Evolutionary conservation across 768 basidiomycete genomes (phyloP), one percentile per base, ranked within the genome.

Genomic region (Russula emetica): DNA sequence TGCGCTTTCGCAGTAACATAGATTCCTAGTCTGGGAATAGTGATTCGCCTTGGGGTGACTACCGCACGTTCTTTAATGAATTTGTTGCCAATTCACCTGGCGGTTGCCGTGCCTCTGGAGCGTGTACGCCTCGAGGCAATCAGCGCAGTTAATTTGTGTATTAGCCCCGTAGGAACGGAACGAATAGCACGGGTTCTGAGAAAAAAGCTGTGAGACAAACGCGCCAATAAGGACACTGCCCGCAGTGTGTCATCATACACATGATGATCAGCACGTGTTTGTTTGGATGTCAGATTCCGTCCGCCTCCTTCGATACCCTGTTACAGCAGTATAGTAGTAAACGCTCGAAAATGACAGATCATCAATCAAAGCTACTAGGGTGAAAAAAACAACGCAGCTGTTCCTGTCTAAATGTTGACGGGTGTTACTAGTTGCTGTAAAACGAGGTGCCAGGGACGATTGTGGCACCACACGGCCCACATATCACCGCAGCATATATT

Each of bases 71-170:
- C 58, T 50, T 22, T 60, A 64, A 64, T 58, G 56, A 50, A 49
- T n/a, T 14, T 24, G 51, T 60, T 61, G 54, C 32, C 24, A 56
- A 10, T 56, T 61, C 40, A 56, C 63, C 60, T 57, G 58, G 64
- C 44, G 38, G 49, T 57, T 44, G 49, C 64, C 55, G 64, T 50
- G 59, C 64, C 55, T 55, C 40, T 44, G 49, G 36, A 65, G 61
- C 64, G 55, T 65, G 64, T 65, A 65, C 55, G 42, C 64, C 64
- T 60, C 59, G 50, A 65, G 64, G 64, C 55, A 57, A 47, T 55
- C 64, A 65, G 64, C 64, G 64, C 59, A 65, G 64, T 45, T 52
- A 4, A 22, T 22, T 55, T 24, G 52, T 3, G 9, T 18, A 50
- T 18, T 47, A 49, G 55, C 30, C 24, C 28, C 52, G 16, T 26